A percentile compares a stretch with the other conserved stretches of the same genome.
phyloP scores from a whole-genome alignment of 2,329 filamentous ascomycete species.

The Trichoderma cornu-damae region DNA sequence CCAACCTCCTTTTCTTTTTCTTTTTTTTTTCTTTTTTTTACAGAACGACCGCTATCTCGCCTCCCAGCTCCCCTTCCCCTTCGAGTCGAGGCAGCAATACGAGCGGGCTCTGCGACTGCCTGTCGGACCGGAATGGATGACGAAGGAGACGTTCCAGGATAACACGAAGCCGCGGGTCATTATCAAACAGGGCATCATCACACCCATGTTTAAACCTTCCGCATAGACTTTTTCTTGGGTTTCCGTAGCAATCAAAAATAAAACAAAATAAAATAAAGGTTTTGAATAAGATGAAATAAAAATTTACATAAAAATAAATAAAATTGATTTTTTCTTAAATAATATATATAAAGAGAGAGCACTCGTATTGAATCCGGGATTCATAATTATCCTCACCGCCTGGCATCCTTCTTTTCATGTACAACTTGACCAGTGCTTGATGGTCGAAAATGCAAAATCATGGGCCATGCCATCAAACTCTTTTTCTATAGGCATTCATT shows the following conservation, averaged over 20 bases:
- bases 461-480: too few relatives aligned
- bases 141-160: conserved; percentile 91
- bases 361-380: too few relatives aligned
- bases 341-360: not conserved
- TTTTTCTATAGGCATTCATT: too few relatives aligned
- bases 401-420: too few relatives aligned
- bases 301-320: too few relatives aligned
- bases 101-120: conserved; percentile 82
- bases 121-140: conserved; percentile 90
- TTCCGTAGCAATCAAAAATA: not conserved
- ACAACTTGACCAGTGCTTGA: too few relatives aligned
- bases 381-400: too few relatives aligned
- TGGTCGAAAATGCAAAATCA: too few relatives aligned
- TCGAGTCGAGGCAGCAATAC: conserved; percentile 82
- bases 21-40: too few relatives aligned
- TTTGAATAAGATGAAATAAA: too few relatives aligned
- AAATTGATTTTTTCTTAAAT: not conserved
- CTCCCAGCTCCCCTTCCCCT: conserved; percentile 77
- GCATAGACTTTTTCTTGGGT: conserved; percentile 25
- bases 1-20: too few relatives aligned
- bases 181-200: conserved; percentile 85
- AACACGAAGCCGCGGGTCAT: conserved; percentile 83
- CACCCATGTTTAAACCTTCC: conserved; percentile 75
- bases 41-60: conserved; percentile 85
- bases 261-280: too few relatives aligned